Conservation (phyloP, 1,284 basidiomycete genomes). For the Inonotus obliquus region DNA sequence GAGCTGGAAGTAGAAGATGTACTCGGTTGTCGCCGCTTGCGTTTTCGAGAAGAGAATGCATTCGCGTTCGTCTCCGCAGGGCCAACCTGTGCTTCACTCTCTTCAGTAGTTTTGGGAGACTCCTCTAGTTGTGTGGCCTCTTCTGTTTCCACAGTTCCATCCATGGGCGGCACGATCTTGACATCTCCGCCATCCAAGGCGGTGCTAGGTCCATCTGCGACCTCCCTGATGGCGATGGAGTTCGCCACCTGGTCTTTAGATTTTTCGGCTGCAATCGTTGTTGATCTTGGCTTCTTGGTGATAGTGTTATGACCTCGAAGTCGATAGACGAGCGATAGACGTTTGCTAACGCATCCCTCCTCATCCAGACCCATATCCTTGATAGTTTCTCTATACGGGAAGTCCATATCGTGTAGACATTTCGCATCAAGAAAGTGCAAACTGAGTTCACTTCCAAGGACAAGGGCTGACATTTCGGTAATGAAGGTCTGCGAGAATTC, state of each 20-base stretch:
- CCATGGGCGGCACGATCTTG: slow-evolving; percentile 29
- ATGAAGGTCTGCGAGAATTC: slow-evolving; percentile 56
- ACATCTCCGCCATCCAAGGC: slow-evolving; percentile 27
- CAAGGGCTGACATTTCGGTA: slow-evolving; percentile 40
- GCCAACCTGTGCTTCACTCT: neutral
- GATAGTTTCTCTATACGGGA: slow-evolving; percentile 11
- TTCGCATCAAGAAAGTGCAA: slow-evolving; percentile 24
- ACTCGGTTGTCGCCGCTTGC: neutral
- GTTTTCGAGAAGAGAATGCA: neutral
- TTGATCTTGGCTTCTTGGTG: neutral
- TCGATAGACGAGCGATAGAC: slow-evolving; percentile 15
- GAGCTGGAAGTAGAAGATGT: neutral
- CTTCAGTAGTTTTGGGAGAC: neutral
- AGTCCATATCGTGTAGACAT: slow-evolving; percentile 9
- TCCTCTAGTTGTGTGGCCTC: neutral
- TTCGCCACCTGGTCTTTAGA: neutral
- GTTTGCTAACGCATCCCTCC: slow-evolving; percentile 1
- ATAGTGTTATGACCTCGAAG: neutral
- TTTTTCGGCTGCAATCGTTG: neutral
- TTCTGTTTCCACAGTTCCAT: slow-evolving; percentile 22
- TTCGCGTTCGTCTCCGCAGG: neutral
- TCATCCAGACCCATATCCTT: slow-evolving; percentile 9
- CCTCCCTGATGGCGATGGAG: neutral
- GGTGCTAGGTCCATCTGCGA: slow-evolving; percentile 19
- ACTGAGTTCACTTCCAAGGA: slow-evolving; percentile 29